Evolutionary conservation across 257 asterid species (phyloP).

Genomic region (Leonotis leonurus): DNA sequence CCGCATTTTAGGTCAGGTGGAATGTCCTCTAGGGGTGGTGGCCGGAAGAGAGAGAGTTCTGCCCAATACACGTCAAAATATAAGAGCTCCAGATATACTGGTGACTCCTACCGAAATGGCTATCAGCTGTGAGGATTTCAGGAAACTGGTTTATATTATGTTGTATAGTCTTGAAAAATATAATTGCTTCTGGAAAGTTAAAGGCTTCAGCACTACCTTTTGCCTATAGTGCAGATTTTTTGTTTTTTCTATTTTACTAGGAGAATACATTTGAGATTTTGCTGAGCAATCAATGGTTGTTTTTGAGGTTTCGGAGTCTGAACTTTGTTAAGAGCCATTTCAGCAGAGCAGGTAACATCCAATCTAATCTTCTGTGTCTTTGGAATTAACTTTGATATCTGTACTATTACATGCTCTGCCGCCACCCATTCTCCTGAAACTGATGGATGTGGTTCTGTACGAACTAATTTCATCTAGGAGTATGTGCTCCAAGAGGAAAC

Average conservation of each 20-base stretch:
- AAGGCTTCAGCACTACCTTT: not conserved
- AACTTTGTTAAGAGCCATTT: conserved; percentile 10
- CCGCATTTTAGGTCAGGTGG: conserved; percentile 29
- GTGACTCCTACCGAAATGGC: conserved; percentile 31
- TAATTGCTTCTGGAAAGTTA: not conserved
- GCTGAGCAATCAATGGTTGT: conserved; percentile 3
- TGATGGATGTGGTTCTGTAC: no score
- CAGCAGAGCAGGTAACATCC: conserved; percentile 12
- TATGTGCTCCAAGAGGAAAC: not conserved
- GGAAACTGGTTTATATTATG: conserved; percentile 8
- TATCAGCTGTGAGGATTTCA: conserved; percentile 22
- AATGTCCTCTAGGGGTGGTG: conserved; percentile 36
- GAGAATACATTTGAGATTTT: conserved; percentile 6
- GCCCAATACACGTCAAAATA: conserved; percentile 39
- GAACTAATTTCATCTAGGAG: not conserved
- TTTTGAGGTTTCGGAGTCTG: conserved; percentile 15
- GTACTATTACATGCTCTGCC: not conserved
- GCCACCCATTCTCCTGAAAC: not conserved
- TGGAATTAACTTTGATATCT: not conserved
- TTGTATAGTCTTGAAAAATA: conserved; percentile 5
- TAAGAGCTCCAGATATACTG: conserved; percentile 53
- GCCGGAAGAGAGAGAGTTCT: conserved; percentile 68
- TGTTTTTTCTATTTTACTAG: not conserved
- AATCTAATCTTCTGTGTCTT: not conserved
- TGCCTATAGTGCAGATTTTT: conserved; percentile 9